Percentiles rank a stretch among this genome's conserved stretches.
phyloP scores from a whole-genome alignment of 2,329 filamentous ascomycete genomes.

The Phialophora verrucosa region DNA sequence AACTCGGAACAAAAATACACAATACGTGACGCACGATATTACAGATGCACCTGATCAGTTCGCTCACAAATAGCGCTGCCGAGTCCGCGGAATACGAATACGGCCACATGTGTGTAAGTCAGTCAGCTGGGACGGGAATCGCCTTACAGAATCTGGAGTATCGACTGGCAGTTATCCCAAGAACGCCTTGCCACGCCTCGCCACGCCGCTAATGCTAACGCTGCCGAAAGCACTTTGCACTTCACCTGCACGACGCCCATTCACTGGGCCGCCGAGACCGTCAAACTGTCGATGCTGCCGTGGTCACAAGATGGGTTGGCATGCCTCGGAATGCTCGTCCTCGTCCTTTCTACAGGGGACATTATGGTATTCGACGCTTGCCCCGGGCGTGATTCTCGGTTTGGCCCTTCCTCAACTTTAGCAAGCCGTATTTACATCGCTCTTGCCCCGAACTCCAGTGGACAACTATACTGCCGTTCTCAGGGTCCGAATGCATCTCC shows the following conservation, averaged over 20 bases:
- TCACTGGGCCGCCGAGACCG: too few species aligned
- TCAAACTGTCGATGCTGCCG: background rate
- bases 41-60: too few species aligned
- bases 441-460: background rate
- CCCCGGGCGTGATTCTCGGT: background rate
- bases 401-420: background rate
- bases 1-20: too few species aligned
- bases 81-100: too few species aligned
- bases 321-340: background rate
- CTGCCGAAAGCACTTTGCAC: background rate
- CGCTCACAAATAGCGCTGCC: too few species aligned
- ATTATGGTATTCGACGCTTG: background rate
- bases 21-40: too few species aligned
- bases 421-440: background rate
- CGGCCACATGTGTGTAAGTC: too few species aligned
- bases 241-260: too few species aligned
- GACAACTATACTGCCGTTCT: background rate
- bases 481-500: background rate
- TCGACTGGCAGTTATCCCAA: background rate
- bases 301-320: background rate
- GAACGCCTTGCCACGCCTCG: constrained; percentile 5
- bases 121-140: too few species aligned
- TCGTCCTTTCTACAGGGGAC: background rate
- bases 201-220: background rate
- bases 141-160: too few species aligned